Percentiles rank a stretch among this genome's conserved stretches.
Conservation (phyloP, 768 basidiomycete species). For the Mycena sanguinolenta region DNA sequence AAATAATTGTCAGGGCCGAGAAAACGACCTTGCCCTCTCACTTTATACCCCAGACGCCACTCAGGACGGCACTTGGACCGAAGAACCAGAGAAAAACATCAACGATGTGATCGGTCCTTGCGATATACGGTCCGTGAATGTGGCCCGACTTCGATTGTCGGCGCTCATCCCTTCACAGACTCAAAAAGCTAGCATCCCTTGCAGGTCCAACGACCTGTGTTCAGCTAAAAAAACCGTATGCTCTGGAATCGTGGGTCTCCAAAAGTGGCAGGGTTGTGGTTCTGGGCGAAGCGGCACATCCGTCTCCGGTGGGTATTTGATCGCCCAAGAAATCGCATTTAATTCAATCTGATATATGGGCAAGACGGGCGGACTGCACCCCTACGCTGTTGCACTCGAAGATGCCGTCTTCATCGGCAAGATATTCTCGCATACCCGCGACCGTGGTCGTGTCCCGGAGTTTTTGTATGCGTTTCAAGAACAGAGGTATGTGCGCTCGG, state of each 20-base stretch:
- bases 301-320: conserved; percentile 17
- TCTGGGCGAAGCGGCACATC: conserved; percentile 31
- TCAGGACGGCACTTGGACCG: conserved; percentile 11
- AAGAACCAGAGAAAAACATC: not conserved
- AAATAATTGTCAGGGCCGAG: not conserved
- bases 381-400: conserved; percentile 21
- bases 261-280: conserved; percentile 23
- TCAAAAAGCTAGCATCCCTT: conserved; percentile 18
- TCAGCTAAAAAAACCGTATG: conserved; percentile 7
- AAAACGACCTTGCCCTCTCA: not conserved
- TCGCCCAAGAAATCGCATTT: not conserved
- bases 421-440: conserved; percentile 29
- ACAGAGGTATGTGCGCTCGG: conserved; percentile 18
- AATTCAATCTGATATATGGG: not conserved
- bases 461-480: conserved; percentile 29
- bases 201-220: conserved; percentile 14
- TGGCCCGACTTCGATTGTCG: not conserved
- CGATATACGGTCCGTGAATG: conserved; percentile 7
- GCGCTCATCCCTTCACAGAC: not conserved
- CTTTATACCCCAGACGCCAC: conserved; percentile 13
- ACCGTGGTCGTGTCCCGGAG: conserved; percentile 18
- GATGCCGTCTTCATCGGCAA: conserved; percentile 30
- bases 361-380: conserved; percentile 6
- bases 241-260: conserved; percentile 30
- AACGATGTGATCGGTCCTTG: conserved; percentile 17